Conservation (phyloP, 176 grass and related monocot species). For the Oryza punctata region DNA sequence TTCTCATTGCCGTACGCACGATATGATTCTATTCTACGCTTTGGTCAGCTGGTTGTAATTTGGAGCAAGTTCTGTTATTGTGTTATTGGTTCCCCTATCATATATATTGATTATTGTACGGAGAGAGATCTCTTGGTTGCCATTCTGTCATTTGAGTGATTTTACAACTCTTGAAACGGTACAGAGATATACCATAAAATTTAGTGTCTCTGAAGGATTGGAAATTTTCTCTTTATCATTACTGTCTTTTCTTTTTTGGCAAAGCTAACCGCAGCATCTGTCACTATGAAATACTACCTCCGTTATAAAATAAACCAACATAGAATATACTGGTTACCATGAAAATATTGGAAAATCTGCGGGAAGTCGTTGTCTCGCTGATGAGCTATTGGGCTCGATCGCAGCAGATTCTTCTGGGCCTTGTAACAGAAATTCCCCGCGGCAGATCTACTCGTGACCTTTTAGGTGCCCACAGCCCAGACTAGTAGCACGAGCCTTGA, state of each 20-base stretch:
- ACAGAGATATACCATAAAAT: too few relatives aligned
- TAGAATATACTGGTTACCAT: neutral
- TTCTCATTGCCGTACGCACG: conserved; percentile 5
- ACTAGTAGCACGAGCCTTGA: neutral
- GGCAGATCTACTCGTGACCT: too few relatives aligned
- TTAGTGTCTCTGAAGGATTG: too few relatives aligned
- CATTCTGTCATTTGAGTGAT: neutral
- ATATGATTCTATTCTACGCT: conserved; percentile 26
- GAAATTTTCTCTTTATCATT: neutral
- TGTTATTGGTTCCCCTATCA: neutral
- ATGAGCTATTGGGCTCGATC: neutral
- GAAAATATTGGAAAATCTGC: too few relatives aligned
- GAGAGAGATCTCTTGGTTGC: neutral
- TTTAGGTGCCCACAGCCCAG: neutral
- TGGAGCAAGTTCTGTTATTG: conserved; percentile 12
- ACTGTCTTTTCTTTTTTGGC: neutral
- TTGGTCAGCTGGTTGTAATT: conserved; percentile 33
- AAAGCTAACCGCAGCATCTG: neutral
- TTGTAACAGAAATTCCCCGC: neutral
- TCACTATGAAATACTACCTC: too few relatives aligned
- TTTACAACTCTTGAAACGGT: too few relatives aligned
- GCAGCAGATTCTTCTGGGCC: neutral
- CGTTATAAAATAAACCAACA: too few relatives aligned
- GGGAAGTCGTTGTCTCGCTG: neutral
- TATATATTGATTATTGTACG: conserved; percentile 8